These are phyloP conservation scores for Chlorella sp. DNA, from an alignment of 139 green algal genomes.

Conservation along the genomic window DNA sequence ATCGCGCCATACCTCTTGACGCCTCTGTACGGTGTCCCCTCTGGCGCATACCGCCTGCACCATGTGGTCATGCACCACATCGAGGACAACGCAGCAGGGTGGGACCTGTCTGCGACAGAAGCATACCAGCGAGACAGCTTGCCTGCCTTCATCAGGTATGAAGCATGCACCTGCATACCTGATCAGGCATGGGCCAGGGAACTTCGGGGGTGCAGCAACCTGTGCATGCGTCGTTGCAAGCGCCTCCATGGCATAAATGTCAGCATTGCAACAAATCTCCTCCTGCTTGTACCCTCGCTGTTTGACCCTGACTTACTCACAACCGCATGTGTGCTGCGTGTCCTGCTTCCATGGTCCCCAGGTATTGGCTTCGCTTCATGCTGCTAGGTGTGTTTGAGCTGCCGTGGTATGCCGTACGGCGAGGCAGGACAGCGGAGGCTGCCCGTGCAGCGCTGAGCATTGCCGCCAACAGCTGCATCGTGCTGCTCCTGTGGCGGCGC, in stretches of 20 bases:
- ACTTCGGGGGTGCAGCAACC: too few species aligned
- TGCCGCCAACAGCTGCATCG: conserved; percentile 17
- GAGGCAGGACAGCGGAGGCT: conserved; percentile 21
- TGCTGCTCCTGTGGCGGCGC: conserved; percentile 22
- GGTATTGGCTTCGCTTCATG: conserved; percentile 71
- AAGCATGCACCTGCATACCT: too few species aligned
- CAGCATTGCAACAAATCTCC: too few species aligned
- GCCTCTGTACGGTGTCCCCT: conserved; percentile 65
- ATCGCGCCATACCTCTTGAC: conserved; percentile 44
- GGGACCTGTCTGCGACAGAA: conserved; percentile 78
- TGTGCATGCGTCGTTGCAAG: too few species aligned
- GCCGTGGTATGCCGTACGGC: conserved; percentile 45
- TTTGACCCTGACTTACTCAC: too few species aligned
- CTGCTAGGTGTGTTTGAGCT: conserved; percentile 61
- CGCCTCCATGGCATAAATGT: too few species aligned
- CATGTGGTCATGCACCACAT: conserved; percentile 88
- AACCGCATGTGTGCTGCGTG: neutral
- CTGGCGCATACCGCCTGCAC: conserved; percentile 73
- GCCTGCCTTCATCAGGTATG: conserved; percentile 55
- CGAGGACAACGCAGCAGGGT: conserved; percentile 56
- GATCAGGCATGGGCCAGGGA: too few species aligned
- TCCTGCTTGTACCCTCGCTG: too few species aligned
- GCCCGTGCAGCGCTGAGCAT: conserved; percentile 19
- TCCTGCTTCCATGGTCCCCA: conserved; percentile 5
- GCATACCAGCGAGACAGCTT: conserved; percentile 66